These are phyloP conservation scores for Saccharomycopsis babjevae DNA, from an alignment of 805 yeast species.

Conservation along the genomic window DNA sequence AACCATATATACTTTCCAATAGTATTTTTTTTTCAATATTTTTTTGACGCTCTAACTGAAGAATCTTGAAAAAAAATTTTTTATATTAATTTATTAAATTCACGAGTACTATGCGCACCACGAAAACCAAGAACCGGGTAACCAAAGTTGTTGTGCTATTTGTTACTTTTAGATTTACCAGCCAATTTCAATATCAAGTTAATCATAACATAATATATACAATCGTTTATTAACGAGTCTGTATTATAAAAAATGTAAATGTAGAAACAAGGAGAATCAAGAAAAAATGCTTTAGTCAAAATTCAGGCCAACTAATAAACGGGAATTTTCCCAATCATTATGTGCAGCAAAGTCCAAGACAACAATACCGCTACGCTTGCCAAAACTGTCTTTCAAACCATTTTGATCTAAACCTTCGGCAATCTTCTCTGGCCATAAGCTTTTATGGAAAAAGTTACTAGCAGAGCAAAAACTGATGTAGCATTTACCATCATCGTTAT, in stretches of 20 bases:
- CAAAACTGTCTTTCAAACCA: conserved; percentile 38
- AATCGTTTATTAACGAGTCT: too few species aligned
- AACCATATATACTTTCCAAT: neutral
- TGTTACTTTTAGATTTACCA: too few species aligned
- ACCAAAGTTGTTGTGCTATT: neutral
- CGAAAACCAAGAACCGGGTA: neutral
- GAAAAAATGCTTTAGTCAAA: conserved; percentile 16
- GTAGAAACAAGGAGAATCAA: too few species aligned
- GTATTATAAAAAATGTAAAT: too few species aligned
- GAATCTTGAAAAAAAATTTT: neutral
- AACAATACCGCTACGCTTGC: conserved; percentile 51
- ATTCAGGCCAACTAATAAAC: conserved; percentile 42
- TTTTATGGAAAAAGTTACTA: conserved; percentile 57
- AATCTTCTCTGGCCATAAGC: conserved; percentile 66
- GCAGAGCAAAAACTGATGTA: conserved; percentile 68
- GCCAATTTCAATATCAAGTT: too few species aligned
- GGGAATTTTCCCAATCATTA: conserved; percentile 49
- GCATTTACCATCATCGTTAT: conserved; percentile 38
- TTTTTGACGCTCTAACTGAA: neutral
- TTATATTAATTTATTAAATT: neutral
- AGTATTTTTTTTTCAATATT: neutral
- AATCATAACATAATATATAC: too few species aligned
- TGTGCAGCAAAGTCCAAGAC: conserved; percentile 59
- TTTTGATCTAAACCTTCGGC: conserved; percentile 40
- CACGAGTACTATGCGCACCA: too few species aligned